Base-by-base conservation (phyloP, 345 rosid genomes). In the Populus deltoides region DNA sequence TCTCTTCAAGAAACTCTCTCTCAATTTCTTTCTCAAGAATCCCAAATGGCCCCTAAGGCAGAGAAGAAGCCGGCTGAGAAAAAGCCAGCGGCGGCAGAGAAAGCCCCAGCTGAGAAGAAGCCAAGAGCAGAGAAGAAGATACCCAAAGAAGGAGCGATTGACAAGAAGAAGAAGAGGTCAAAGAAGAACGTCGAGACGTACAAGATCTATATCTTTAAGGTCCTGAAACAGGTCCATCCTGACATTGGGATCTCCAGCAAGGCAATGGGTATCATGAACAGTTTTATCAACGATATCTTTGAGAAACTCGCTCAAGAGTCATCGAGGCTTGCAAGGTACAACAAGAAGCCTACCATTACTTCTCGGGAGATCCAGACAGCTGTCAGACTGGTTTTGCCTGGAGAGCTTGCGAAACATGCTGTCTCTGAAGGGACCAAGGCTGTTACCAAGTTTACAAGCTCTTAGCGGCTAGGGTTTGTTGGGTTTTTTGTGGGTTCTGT, bases 51-150 rank as follows among this genome's bases (percentile, higher is more conserved):
- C 11, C 83, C 83, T 0, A 80, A 80, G 79, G 70, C 77, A 20
- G 83, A 80, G 49, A 80, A 80, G 79, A 80, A 75, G 66, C 82
- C 82, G 35, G 82, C 82, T 12, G 82, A 74, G 75, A 74, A 79
- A 61, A 79, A 79, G 65, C 82, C 78, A 2, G 74, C 68, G 0
- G 61, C 24, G 24, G 75, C 63, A 1, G 82, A 74, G 70, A 73
- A 79, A 33, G 69, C 81, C 17, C 73, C 77, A 33, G 77, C 77
- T n/a, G 81, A 79, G 61, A 79, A 79, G 81, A 79, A 79, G 73
- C 81, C 81, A 7, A 39, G 77, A 51, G 77, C 81, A 11, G 82
- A 79, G 75, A 80, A 80, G 76, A 80, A 80, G 55, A 8, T 80
- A 8, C 79, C 79, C 3, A 80, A 80, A 39, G 83, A 76, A 61